Evolutionary conservation across 108 stramenopile species (phyloP).

Genomic region (Pinguiococcus pyrenoidosus): DNA sequence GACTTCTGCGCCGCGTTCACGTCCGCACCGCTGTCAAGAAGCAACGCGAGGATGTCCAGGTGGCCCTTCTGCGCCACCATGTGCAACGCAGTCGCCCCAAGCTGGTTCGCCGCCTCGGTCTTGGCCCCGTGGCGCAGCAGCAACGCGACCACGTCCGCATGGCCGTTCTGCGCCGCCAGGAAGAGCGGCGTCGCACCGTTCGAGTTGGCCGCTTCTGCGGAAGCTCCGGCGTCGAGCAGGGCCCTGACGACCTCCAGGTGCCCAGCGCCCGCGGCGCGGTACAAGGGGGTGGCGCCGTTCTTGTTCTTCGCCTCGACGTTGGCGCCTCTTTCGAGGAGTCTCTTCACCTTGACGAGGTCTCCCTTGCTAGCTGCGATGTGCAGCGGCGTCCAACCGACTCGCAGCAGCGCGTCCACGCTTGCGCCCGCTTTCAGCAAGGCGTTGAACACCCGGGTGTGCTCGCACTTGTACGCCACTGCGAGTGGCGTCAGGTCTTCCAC

Average conservation of each 20-base stretch:
- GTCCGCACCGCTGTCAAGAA: constrained; percentile 8
- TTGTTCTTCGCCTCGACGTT: constrained; percentile 7
- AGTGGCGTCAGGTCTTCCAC: too few relatives aligned
- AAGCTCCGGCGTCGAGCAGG: constrained; percentile 4
- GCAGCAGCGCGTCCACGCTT: too few relatives aligned
- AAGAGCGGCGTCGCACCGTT: constrained; percentile 15
- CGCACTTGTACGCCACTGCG: too few relatives aligned
- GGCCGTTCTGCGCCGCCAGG: constrained; percentile 11
- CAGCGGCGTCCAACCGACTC: too few relatives aligned
- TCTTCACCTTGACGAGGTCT: neutral
- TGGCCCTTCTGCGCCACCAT: constrained; percentile 12
- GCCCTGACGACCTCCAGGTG: neutral
- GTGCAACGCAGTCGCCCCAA: constrained; percentile 7
- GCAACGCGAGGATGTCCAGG: neutral
- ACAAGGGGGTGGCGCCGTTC: constrained; percentile 3
- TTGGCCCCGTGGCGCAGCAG: constrained; percentile 7
- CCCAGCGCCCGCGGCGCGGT: constrained; percentile 4
- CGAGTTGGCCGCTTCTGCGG: neutral
- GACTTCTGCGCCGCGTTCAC: neutral
- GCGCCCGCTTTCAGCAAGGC: too few relatives aligned
- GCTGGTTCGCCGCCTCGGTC: neutral
- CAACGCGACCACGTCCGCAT: neutral
- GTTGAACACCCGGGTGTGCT: too few relatives aligned
- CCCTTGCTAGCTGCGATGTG: constrained; percentile 5
- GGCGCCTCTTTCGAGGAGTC: constrained; percentile 4